Base-by-base conservation (phyloP, 1,284 basidiomycete species). In the Lentinula novae-zelandiae region DNA sequence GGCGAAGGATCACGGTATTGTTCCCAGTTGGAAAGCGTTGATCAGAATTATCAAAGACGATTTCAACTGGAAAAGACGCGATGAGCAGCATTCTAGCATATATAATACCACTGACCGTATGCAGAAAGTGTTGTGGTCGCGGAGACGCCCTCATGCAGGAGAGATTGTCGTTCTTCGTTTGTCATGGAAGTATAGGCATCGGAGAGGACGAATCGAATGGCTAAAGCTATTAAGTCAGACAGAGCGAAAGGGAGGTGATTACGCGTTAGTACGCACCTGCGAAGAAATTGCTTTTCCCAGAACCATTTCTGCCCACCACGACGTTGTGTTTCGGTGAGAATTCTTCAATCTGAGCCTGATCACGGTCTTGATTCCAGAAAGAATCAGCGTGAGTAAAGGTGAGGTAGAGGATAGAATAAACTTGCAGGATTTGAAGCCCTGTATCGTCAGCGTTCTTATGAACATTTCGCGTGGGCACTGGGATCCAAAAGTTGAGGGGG, bases 111-210 rank as follows among this genome's bases (percentile, higher is more conserved):
- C 76, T 78, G 75, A 82, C 96, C 95, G 69, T 90, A 99, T 2
- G 97, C 96, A 51, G 93, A 95, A 60, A 98, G 81, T 0, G 96
- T 98, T 1, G 93, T 91, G 0, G 92, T 87, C 20, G 90, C 89
- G 33, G 90, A 92, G 2, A 94, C 87, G 48, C 96, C 96, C 75
- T 98, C 96, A 69, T 98, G 96, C 5, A 99, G 78, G 5, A 99
- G 82, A 0, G 92, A 84, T 70, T 95, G 93, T 15, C 96, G 86
- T 75, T 98, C 96, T 71, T 98, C 95, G 53, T 93, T 84, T 9
- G 90, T 88, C 88, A 99, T 92, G 42, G 93, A 96, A 0, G 94
- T 96, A 71, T 99, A 98, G 31, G 96, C 95, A 78, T 99, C 97
- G 5, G 95, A 96, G 6, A 99, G 82, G 3, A 99, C 96, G 70